A percentile compares a stretch with the other conserved stretches of the same genome.
Evolutionary conservation across 306 rosid species (phyloP).

Genomic region (Adenanthera pavonina): DNA sequence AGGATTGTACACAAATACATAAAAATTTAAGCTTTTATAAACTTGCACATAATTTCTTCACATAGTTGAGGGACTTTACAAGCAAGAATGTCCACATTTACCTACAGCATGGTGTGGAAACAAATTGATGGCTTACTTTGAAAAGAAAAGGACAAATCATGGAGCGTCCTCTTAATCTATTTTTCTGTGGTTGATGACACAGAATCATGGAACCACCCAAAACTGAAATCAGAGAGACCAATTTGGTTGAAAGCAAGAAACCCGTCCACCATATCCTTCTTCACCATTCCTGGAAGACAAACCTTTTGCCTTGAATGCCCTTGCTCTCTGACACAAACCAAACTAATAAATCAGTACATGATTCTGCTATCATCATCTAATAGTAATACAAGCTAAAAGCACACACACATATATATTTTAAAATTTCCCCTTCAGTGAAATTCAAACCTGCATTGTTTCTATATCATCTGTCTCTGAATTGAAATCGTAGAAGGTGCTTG

Average conservation of each 20-base stretch:
- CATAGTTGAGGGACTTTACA: slow-evolving; percentile 53
- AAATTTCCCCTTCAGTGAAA: not conserved
- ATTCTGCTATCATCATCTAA: not conserved
- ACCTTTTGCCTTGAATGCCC: slow-evolving; percentile 76
- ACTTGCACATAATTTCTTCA: slow-evolving; percentile 47
- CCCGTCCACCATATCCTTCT: slow-evolving; percentile 73
- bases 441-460: slow-evolving; percentile 72
- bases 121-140: slow-evolving; percentile 48
- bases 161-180: slow-evolving; percentile 47
- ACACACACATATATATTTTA: not conserved
- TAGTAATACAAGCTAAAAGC: not conserved
- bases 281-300: slow-evolving; percentile 61
- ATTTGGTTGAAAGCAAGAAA: slow-evolving; percentile 67
- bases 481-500: slow-evolving; percentile 79
- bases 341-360: not conserved
- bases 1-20: slow-evolving; percentile 16
- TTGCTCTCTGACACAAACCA: slow-evolving; percentile 67
- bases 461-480: slow-evolving; percentile 74
- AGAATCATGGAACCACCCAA: slow-evolving; percentile 53
- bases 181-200: not conserved
- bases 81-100: slow-evolving; percentile 64
- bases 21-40: slow-evolving; percentile 46
- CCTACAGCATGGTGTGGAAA: slow-evolving; percentile 50
- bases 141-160: slow-evolving; percentile 35
- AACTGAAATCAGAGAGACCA: slow-evolving; percentile 78